Evolutionary conservation across 805 yeast genomes (phyloP).

Genomic region (Teunomyces stri): DNA sequence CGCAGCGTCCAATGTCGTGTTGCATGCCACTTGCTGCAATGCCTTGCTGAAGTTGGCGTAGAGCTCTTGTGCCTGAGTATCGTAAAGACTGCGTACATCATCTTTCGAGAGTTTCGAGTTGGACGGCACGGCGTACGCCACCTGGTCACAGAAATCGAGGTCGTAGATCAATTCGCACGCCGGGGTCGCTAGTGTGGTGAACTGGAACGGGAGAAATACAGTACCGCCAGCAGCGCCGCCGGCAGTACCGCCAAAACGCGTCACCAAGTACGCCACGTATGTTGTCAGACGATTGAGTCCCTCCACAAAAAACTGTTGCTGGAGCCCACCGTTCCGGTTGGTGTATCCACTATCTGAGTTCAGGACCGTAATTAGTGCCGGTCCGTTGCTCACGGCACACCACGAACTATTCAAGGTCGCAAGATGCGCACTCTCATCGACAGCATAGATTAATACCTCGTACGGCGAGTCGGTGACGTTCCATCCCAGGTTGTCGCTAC

Average conservation of each 20-base stretch:
- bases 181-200: conserved; percentile 51
- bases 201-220: conserved; percentile 53
- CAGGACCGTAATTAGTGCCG: conserved; percentile 25
- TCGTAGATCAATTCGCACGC: conserved; percentile 75
- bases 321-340: conserved; percentile 44
- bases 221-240: conserved; percentile 73
- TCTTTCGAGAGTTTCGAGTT: conserved; percentile 9
- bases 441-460: conserved; percentile 48
- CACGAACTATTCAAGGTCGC: conserved; percentile 51
- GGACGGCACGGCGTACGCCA: conserved; percentile 85
- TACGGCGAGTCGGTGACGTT: conserved; percentile 30
- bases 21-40: conserved; percentile 74
- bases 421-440: conserved; percentile 35
- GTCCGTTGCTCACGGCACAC: conserved; percentile 68
- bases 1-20: conserved; percentile 57
- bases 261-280: conserved; percentile 64
- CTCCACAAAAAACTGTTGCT: conserved; percentile 60
- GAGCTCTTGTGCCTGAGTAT: conserved; percentile 52
- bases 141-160: conserved; percentile 72
- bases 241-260: conserved; percentile 39
- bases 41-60: conserved; percentile 73
- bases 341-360: conserved; percentile 38
- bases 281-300: conserved; percentile 59
- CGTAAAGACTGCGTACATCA: conserved; percentile 47
- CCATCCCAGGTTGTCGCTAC: conserved; percentile 5